Base-by-base conservation (phyloP, 2,329 filamentous ascomycete genomes). In the Eutypa lata region DNA sequence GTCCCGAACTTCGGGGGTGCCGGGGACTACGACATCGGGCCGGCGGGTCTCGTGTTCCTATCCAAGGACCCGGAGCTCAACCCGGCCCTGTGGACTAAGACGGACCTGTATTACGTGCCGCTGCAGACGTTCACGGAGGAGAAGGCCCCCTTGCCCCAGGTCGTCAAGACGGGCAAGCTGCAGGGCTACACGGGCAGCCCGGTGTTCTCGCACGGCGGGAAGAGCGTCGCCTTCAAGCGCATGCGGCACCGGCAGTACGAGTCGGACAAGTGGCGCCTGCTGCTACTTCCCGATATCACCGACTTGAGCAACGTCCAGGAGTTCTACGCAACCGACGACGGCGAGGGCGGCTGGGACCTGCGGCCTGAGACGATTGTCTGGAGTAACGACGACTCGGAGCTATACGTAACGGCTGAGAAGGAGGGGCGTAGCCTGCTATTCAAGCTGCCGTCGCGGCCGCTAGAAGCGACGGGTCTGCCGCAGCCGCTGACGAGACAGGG, bases 231-330 rank as follows among this genome's bases (percentile, higher is more conserved):
- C 2, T 96, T 95, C 67, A 77, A 90, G 28, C 84, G 89, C 56
- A 96, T 95, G 91, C 80, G 82, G 57, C 80, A 80, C 52, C 78
- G 83, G 49, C 84, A 87, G 54, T 96, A 96, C 67, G 91, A 97
- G 70, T 83, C 87, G 16, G 91, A 96, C 73, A 88, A 88, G 68
- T 80, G 87, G 44, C 80, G 85, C 44, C 73, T 91, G 3, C 72
- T 91, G 56, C 71, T 90, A 2, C 68, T 90, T 7, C 79, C 82
- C 1, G 79, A 90, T 60, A 73, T 89, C 47, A 68, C 68, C 14
- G 78, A 85, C 54, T 71, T 84, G 10, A 74, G 73, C 54, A 79
- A 80, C 53, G 79, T 85, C 13, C 76, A 83, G 56, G 83, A 87
- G 61, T 85, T 87, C 55, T 87, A 82, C 61, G 72, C 79, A 53